A percentile compares a stretch with the other conserved stretches of the same genome.
Conservation (phyloP, 1,139 yeast genomes). For the Yamadazyma songkhlaensis region DNA sequence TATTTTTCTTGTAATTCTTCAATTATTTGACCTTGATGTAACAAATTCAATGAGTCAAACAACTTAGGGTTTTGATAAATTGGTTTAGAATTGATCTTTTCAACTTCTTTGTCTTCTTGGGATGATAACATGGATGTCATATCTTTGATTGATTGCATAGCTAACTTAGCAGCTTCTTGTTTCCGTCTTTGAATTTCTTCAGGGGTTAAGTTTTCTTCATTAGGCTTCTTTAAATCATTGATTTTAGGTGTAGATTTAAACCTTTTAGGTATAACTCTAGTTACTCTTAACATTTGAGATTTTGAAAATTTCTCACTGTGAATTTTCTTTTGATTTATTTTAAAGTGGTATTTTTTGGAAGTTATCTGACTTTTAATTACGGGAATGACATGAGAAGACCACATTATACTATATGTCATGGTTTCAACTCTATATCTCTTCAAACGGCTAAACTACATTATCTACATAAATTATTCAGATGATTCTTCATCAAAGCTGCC, state of each 20-base stretch:
- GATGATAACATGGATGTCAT: constrained; percentile 36
- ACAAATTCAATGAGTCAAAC: constrained; percentile 44
- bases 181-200: constrained; percentile 16
- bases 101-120: constrained; percentile 33
- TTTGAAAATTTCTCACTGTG: constrained; percentile 1
- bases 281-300: constrained; percentile 3
- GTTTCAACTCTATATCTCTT: too few relatives aligned
- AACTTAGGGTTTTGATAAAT: constrained; percentile 45
- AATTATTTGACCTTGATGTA: constrained; percentile 58
- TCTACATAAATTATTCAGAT: neutral
- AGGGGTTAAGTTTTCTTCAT: constrained; percentile 6
- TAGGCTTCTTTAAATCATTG: constrained; percentile 1
- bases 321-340: too few relatives aligned
- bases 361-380: too few relatives aligned
- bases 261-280: neutral
- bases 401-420: too few relatives aligned
- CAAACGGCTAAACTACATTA: too few relatives aligned
- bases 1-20: constrained; percentile 51
- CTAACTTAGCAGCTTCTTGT: constrained; percentile 40
- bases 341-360: too few relatives aligned
- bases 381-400: too few relatives aligned
- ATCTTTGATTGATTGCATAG: constrained; percentile 43
- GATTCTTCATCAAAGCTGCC: constrained; percentile 4
- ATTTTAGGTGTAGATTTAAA: constrained; percentile 1
- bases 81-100: constrained; percentile 54